A percentile compares a stretch with the other conserved stretches of the same genome.
phyloP scores from a whole-genome alignment of 2,329 filamentous ascomycete species.

The Aspergillus sp. region DNA sequence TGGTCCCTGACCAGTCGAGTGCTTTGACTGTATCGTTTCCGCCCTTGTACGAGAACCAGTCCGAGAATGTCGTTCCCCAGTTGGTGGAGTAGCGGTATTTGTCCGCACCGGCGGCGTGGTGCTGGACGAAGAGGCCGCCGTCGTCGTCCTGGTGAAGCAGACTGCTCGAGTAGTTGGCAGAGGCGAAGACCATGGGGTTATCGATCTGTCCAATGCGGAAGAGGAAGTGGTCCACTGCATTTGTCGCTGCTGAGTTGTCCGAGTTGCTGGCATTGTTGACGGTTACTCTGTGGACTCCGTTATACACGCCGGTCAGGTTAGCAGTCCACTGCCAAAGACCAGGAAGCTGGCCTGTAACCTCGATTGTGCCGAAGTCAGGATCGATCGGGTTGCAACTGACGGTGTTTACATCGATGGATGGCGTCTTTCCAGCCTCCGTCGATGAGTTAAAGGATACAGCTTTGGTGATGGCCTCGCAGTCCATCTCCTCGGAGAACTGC shows the following conservation, averaged over 20 bases:
- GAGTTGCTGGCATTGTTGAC: constrained; percentile 34
- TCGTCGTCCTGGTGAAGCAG: constrained; percentile 50
- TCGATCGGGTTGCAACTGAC: constrained; percentile 48
- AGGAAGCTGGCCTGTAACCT: no score
- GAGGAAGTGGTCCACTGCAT: constrained; percentile 59
- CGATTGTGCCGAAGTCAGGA: constrained; percentile 37
- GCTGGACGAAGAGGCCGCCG: constrained; percentile 52
- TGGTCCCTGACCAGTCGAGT: constrained; percentile 59
- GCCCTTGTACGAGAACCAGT: no score
- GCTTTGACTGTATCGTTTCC: constrained; percentile 36
- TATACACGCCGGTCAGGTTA: constrained; percentile 55
- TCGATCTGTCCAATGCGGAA: constrained; percentile 58
- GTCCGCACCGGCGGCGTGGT: constrained; percentile 61
- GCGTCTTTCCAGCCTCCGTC: constrained; percentile 52
- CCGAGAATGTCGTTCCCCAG: constrained; percentile 50
- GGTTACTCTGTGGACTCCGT: constrained; percentile 62
- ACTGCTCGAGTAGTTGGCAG: constrained; percentile 58
- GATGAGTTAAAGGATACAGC: constrained; percentile 55
- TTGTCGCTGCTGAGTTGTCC: constrained; percentile 47
- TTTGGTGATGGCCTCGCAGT: constrained; percentile 55
- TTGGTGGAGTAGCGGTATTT: constrained; percentile 63
- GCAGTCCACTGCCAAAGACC: constrained; percentile 52
- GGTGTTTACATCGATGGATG: constrained; percentile 43
- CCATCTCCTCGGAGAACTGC: constrained; percentile 61
- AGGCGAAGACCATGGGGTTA: constrained; percentile 62